These are phyloP conservation scores for Santalum album DNA, from an alignment of 164 flowering plant species.

Conservation along the genomic window DNA sequence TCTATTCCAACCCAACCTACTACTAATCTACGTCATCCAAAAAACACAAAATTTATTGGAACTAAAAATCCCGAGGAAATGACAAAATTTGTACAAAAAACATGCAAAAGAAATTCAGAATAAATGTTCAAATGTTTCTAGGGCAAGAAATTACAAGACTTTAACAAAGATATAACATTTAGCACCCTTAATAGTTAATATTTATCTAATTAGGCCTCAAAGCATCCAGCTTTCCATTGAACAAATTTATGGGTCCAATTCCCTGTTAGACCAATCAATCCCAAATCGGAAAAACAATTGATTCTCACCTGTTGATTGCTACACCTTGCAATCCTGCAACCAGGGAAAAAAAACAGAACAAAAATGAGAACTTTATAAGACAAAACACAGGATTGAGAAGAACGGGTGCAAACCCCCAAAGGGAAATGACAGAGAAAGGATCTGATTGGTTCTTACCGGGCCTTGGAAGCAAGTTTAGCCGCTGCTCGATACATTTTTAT, in stretches of 20 bases:
- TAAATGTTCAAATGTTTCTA: too few relatives aligned
- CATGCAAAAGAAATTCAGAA: too few relatives aligned
- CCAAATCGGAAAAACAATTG: neutral
- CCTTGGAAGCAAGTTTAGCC: slow-evolving; percentile 40
- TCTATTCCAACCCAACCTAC: neutral
- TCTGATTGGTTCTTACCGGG: slow-evolving; percentile 20
- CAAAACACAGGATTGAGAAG: neutral
- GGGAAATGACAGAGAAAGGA: too few relatives aligned
- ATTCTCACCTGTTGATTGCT: slow-evolving; percentile 28
- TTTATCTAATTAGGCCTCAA: too few relatives aligned
- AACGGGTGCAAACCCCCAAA: neutral
- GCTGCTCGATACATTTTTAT: slow-evolving; percentile 42
- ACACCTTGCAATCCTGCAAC: slow-evolving; percentile 36
- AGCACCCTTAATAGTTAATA: too few relatives aligned
- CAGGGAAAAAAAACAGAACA: neutral
- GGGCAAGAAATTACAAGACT: too few relatives aligned
- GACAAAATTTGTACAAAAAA: too few relatives aligned
- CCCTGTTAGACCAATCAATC: neutral
- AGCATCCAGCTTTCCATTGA: neutral
- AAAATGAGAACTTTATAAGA: neutral
- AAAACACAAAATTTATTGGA: too few relatives aligned
- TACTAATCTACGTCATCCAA: slow-evolving; percentile 29
- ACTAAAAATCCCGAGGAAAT: too few relatives aligned
- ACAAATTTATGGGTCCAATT: neutral
- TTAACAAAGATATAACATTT: too few relatives aligned